A percentile compares a stretch with the other conserved stretches of the same genome.
Conservation (phyloP, 164 flowering plant species). For the Magnolia sinica region DNA sequence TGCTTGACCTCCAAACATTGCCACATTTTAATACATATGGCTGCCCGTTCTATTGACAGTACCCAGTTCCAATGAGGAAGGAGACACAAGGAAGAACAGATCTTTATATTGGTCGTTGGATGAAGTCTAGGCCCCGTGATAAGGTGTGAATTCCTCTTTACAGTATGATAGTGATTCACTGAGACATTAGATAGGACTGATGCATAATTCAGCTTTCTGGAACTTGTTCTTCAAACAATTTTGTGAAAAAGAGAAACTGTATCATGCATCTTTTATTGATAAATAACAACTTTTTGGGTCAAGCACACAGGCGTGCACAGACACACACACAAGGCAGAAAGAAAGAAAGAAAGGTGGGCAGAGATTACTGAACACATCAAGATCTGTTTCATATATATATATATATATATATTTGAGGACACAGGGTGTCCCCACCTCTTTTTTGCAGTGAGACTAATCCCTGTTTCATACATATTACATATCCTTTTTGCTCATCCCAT, state of each 20-base stretch:
- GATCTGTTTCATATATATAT: background rate
- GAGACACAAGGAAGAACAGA: conserved; percentile 95
- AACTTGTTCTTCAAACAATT: background rate
- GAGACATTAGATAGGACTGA: background rate
- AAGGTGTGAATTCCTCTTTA: conserved; percentile 39
- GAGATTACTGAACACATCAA: background rate
- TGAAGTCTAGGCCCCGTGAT: conserved; percentile 80
- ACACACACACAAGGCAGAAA: background rate
- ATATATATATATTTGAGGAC: too few relatives aligned
- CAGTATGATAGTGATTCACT: background rate
- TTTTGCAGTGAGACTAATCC: too few relatives aligned
- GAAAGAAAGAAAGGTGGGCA: background rate
- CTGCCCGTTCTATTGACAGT: conserved; percentile 36
- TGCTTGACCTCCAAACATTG: too few relatives aligned
- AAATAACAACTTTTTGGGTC: too few relatives aligned
- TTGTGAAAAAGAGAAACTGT: too few relatives aligned
- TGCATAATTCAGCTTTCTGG: conserved; percentile 2
- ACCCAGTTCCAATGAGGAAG: conserved; percentile 79
- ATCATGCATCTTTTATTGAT: too few relatives aligned
- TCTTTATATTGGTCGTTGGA: conserved; percentile 76
- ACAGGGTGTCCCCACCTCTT: too few relatives aligned
- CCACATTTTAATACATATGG: background rate
- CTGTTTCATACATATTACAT: background rate
- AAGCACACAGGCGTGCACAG: too few relatives aligned
- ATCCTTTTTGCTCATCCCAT: too few relatives aligned